Evolutionary conservation across 495 filamentous ascomycete genomes (phyloP), one percentile per base, ranked within the genome.

Genomic region (Lasiosphaeria hispida): DNA sequence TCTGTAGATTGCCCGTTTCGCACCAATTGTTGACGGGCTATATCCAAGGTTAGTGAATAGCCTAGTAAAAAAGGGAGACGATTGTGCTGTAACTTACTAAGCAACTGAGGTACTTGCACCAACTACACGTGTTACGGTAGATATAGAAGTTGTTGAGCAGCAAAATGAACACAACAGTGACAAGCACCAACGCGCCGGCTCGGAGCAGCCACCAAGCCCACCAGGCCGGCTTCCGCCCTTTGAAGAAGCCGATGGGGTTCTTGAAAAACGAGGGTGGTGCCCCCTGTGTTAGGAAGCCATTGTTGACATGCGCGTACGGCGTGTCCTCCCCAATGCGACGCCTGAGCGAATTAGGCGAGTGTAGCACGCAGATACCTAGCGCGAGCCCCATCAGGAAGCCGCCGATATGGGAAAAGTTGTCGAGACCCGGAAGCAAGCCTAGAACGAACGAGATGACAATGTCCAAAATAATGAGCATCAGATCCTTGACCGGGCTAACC

Each of bases 341-440:
- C 1, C 91, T 84, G 10, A 98, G 81, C 3, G 83, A 76, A 58
- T 88, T 87, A 0, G 94, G 94, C 7, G 94, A 96, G 62, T 89
- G 91, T 64, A 97, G 79, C 42, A 98, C 73, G 61, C 87, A 91
- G 36, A 97, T 76, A 5, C 94, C 94, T 19, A 97, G 81, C 5
- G 87, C 87, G 13, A 98, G 73, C 0, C 94, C 94, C 86, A 96
- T 94, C 49, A 96, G 73, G 68, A 98, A 97, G 8, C 94, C 94
- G 36, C 94, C 94, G 58, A 98, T 96, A 65, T 98, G 94, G 19
- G 89, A 87, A 75, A 98, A 98, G 72, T 98, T 98, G 76, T 98
- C 94, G 42, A 98, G 73, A 7, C 92, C 93, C 0, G 94, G 94
- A 0, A 98, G 83, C 15, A 98, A 83, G 36, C 94, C 94, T 10